Percentiles rank a stretch among this genome's conserved stretches.
These are phyloP conservation scores for Setomelanomma holmii DNA, from an alignment of 2,329 filamentous ascomycete species.

Conservation along the genomic window DNA sequence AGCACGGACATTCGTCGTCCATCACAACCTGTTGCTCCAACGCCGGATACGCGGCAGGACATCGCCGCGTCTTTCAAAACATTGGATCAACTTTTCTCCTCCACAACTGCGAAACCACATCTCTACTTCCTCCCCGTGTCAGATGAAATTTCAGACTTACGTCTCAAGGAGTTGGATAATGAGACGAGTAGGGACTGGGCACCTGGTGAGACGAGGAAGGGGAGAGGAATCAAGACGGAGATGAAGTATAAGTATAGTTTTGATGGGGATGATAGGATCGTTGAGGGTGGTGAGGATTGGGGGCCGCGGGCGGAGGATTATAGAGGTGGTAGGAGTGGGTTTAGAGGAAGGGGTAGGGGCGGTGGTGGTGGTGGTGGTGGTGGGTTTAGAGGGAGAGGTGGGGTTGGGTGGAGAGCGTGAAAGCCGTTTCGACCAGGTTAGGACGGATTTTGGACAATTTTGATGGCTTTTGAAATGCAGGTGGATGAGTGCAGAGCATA, in stretches of 20 bases:
- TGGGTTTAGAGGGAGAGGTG: slow-evolving; percentile 2
- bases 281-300: slow-evolving; percentile 49
- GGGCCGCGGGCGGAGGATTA: slow-evolving; percentile 37
- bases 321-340: slow-evolving; percentile 19
- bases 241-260: slow-evolving; percentile 52
- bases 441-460: background rate
- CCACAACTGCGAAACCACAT: slow-evolving; percentile 67
- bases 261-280: slow-evolving; percentile 52
- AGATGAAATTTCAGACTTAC: slow-evolving; percentile 67
- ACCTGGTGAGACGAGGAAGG: slow-evolving; percentile 37
- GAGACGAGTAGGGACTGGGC: slow-evolving; percentile 53
- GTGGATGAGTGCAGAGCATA: no score
- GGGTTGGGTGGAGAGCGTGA: slow-evolving; percentile 18
- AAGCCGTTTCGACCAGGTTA: background rate
- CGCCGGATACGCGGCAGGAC: slow-evolving; percentile 26
- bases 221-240: slow-evolving; percentile 35
- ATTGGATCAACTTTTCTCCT: slow-evolving; percentile 66
- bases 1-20: slow-evolving; percentile 11
- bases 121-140: slow-evolving; percentile 72
- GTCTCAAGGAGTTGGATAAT: slow-evolving; percentile 66
- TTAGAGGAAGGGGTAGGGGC: slow-evolving; percentile 14
- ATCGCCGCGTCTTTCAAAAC: slow-evolving; percentile 56
- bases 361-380: slow-evolving; percentile 7
- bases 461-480: no score
- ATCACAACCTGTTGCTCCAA: slow-evolving; percentile 1